Base-by-base conservation (phyloP, 2,329 filamentous ascomycete species). In the Colletotrichum nymphaeae region DNA sequence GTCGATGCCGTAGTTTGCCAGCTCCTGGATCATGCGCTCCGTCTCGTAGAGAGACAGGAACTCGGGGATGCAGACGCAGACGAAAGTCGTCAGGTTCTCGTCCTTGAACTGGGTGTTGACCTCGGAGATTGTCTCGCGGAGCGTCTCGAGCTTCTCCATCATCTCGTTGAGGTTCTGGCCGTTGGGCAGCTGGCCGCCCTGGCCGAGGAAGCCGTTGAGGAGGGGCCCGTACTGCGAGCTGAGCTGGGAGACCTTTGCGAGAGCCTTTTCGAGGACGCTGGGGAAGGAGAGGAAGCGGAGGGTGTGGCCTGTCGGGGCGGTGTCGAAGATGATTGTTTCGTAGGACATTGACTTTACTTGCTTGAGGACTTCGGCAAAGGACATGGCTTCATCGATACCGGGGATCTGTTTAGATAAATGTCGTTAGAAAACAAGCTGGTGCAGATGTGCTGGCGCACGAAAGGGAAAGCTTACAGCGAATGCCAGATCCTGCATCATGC, bases 81-180 rank as follows among this genome's bases (percentile, higher is more conserved):
- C 95, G 80, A 99, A 99, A 0, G 97, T 99, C 26, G 95, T 98
- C 79, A 98, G 90, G 77, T 95, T 93, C 69, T 97, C 93, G 81
- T 99, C 94, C 88, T 99, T 98, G 90, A 99, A 99, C 84, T 99
- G 97, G 63, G 94, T 90, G 86, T 99, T 99, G 79, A 99, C 97
- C 83, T 99, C 97, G 78, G 91, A 88, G 78, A 99, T 99, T 42
- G 97, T 98, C 82, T 94, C 93, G 76, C 97, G 93, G 80, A 99
- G 89, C 16, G 94, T 92, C 86, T 98, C 96, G 87, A 99, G 94
- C 88, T 98, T 98, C 85, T 93, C 90, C 83, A 98, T 92, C 86
- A 98, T 93, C 80, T 98, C 96, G 81, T 93, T 92, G 75, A 99
- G 91, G 82, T 93, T 97, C 84, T 96, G 94, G n/a, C 96, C 96